Conservation (phyloP, 257 asterid species). For the Voacanga thouarsii region DNA sequence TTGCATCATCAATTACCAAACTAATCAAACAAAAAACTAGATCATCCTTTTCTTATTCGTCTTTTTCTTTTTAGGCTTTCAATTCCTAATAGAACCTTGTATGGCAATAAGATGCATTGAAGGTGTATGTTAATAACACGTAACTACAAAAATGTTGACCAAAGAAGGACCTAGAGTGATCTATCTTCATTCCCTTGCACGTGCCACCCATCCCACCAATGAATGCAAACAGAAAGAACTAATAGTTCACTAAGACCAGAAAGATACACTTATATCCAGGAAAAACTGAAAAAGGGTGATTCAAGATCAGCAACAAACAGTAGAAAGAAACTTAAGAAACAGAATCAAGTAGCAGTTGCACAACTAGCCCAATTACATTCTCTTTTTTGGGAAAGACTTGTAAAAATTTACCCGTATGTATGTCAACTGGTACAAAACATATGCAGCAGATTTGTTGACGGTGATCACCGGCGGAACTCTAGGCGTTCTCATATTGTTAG, state of each 20-base stretch:
- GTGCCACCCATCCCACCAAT: neutral
- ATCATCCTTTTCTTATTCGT: neutral
- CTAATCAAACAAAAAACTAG: neutral
- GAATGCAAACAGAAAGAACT: neutral
- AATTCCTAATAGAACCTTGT: neutral
- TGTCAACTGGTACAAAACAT: slow-evolving; percentile 71
- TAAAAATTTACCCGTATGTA: slow-evolving; percentile 62
- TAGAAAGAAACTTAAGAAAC: neutral
- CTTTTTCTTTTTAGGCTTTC: neutral
- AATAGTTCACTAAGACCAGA: neutral
- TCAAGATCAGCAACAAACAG: neutral
- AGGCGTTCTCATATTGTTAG: slow-evolving; percentile 70
- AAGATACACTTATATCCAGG: neutral
- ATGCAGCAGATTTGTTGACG: slow-evolving; percentile 78
- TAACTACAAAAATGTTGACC: neutral
- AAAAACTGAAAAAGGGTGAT: neutral
- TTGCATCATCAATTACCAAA: neutral
- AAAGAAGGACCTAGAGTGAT: neutral
- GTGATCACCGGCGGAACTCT: slow-evolving; percentile 81
- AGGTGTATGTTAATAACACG: too few species aligned
- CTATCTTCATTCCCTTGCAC: neutral
- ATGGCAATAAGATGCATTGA: too few species aligned
- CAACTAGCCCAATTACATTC: neutral
- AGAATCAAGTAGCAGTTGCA: neutral
- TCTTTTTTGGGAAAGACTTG: neutral